Evolutionary conservation across 139 green algal genomes (phyloP).

Genomic region (Tetradesmus lagerheimii): DNA sequence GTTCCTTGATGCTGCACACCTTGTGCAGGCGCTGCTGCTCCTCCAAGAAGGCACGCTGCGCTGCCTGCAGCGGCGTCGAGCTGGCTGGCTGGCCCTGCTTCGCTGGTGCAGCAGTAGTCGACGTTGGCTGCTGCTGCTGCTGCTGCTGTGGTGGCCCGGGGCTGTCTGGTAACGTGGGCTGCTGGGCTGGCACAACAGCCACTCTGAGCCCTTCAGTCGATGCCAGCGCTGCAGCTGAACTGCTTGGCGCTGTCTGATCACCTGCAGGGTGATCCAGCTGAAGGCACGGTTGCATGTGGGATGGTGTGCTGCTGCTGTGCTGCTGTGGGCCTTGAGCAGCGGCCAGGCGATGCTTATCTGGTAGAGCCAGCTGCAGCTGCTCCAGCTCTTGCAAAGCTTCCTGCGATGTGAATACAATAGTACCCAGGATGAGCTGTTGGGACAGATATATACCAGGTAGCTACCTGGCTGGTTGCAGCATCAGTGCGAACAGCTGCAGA

Average conservation of each 20-base stretch:
- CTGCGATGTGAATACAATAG: neutral
- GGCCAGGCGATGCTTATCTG: neutral
- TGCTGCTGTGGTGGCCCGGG: neutral
- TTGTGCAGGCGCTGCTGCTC: neutral
- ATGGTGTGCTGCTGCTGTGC: neutral
- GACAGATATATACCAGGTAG: too few species aligned
- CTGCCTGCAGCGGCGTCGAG: slow-evolving; percentile 5
- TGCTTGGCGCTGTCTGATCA: neutral
- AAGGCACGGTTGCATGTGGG: neutral
- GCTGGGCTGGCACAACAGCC: neutral
- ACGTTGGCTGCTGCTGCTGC: neutral
- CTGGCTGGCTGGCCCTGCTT: neutral
- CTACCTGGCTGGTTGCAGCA: neutral
- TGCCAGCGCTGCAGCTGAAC: neutral
- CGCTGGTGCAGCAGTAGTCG: neutral
- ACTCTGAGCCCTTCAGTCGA: neutral
- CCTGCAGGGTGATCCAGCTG: neutral
- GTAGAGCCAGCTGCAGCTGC: neutral
- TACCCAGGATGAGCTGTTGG: too few species aligned
- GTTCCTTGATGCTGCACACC: neutral
- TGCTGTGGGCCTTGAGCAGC: neutral
- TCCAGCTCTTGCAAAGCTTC: neutral
- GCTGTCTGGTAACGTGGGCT: neutral
- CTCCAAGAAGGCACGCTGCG: neutral
- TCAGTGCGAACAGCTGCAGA: too few species aligned